phyloP scores from a whole-genome alignment of 257 asterid species.

The Lycium barbarum region DNA sequence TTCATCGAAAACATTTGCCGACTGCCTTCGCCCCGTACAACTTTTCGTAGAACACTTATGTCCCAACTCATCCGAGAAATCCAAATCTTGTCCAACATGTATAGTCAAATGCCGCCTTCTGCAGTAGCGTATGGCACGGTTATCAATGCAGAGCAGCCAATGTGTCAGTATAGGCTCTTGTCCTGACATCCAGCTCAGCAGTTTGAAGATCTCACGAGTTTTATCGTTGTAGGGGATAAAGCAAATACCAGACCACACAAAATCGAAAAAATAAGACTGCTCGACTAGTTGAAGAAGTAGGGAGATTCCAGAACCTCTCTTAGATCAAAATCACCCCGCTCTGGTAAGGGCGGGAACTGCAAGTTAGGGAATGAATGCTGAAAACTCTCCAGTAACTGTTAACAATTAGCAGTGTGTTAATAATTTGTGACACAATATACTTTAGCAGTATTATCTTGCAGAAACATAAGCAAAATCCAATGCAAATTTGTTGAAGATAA shows the following conservation, averaged over 20 bases:
- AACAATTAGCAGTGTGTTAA: not conserved
- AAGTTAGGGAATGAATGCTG: constrained; percentile 69
- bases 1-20: not conserved
- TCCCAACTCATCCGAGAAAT: not conserved
- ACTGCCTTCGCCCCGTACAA: not conserved
- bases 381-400: constrained; percentile 76
- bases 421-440: not conserved
- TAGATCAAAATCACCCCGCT: constrained; percentile 89
- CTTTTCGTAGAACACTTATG: not conserved
- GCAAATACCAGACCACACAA: constrained; percentile 18
- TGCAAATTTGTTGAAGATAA: constrained; percentile 24
- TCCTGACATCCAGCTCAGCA: not conserved
- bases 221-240: constrained; percentile 4
- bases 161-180: constrained; percentile 1
- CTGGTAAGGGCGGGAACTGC: constrained; percentile 83
- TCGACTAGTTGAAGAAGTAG: constrained; percentile 84
- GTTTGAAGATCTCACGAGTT: constrained; percentile 15
- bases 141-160: constrained; percentile 22
- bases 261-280: constrained; percentile 32
- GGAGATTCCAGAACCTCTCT: constrained; percentile 79
- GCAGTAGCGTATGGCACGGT: not conserved
- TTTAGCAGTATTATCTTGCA: not conserved
- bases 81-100: not conserved
- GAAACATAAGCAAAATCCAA: not conserved
- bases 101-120: not conserved